Conservation (phyloP, 495 filamentous ascomycete genomes). For the Venustampulla echinocandica region DNA sequence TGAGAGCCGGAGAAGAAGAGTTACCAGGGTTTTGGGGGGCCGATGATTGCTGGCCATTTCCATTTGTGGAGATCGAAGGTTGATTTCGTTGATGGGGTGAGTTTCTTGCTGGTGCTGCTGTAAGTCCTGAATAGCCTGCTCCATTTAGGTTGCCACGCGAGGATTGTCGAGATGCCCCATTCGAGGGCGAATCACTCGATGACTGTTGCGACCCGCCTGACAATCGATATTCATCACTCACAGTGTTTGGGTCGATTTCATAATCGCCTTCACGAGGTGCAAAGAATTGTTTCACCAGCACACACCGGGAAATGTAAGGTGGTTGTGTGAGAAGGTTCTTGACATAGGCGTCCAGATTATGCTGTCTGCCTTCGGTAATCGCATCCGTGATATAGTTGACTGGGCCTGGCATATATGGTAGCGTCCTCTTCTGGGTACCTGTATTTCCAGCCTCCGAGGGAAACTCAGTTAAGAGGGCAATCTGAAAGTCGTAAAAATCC, state of each 20-base stretch:
- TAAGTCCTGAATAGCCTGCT: slow-evolving; percentile 43
- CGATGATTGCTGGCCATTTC: slow-evolving; percentile 49
- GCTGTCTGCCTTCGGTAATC: slow-evolving; percentile 85
- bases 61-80: slow-evolving; percentile 23
- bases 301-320: slow-evolving; percentile 71
- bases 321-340: slow-evolving; percentile 81
- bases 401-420: slow-evolving; percentile 98
- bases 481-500: slow-evolving; percentile 99
- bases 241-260: slow-evolving; percentile 67
- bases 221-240: slow-evolving; percentile 59
- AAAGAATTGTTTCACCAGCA: slow-evolving; percentile 81
- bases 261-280: slow-evolving; percentile 84
- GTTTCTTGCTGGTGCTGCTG: slow-evolving; percentile 47
- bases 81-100: slow-evolving; percentile 51
- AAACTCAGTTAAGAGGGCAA: slow-evolving; percentile 86
- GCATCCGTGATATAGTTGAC: slow-evolving; percentile 97
- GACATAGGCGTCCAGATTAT: slow-evolving; percentile 90
- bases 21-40: slow-evolving; percentile 60
- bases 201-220: slow-evolving; percentile 65
- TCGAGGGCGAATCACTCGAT: slow-evolving; percentile 45
- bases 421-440: slow-evolving; percentile 61
- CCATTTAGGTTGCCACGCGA: slow-evolving; percentile 63
- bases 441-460: slow-evolving; percentile 86
- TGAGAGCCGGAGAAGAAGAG: slow-evolving; percentile 40
- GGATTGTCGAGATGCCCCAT: slow-evolving; percentile 62